Conservation (phyloP, 192 early-diverging fungal genomes). For the Phlyctochytrium planicorne region DNA sequence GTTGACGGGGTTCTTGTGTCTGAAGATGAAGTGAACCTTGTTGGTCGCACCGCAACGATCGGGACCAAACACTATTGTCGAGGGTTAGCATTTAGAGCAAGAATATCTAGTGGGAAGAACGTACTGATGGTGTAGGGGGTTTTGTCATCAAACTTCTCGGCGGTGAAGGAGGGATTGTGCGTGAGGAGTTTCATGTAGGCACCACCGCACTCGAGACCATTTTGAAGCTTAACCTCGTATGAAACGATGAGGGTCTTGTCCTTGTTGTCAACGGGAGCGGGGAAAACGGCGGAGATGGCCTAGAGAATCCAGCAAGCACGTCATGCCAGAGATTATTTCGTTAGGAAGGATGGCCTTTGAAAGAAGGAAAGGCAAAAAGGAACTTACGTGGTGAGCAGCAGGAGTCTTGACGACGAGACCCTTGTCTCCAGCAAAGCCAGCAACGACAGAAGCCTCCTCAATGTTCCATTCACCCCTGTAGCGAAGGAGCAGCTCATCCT, state of each 20-base stretch:
- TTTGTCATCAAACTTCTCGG: constrained; percentile 72
- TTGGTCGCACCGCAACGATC: constrained; percentile 91
- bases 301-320: constrained; percentile 6
- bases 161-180: constrained; percentile 57
- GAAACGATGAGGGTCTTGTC: constrained; percentile 78
- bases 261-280: constrained; percentile 68
- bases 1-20: constrained; percentile 83
- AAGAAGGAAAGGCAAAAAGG: constrained; percentile 8
- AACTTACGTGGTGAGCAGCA: constrained; percentile 75
- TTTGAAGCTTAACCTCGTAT: constrained; percentile 89
- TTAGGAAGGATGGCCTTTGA: not conserved
- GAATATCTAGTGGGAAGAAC: not conserved
- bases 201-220: constrained; percentile 86
- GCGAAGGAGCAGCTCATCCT: constrained; percentile 66
- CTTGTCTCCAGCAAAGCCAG: constrained; percentile 63
- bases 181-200: constrained; percentile 91
- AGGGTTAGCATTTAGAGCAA: not conserved
- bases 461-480: constrained; percentile 78
- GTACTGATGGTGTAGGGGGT: constrained; percentile 81
- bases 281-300: constrained; percentile 77
- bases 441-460: constrained; percentile 51
- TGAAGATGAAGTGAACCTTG: constrained; percentile 92
- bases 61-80: constrained; percentile 84
- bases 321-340: too few relatives aligned
- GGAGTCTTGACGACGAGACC: constrained; percentile 78